Conservation (phyloP, 495 filamentous ascomycete genomes). For the Jackrogersella multiformis region DNA sequence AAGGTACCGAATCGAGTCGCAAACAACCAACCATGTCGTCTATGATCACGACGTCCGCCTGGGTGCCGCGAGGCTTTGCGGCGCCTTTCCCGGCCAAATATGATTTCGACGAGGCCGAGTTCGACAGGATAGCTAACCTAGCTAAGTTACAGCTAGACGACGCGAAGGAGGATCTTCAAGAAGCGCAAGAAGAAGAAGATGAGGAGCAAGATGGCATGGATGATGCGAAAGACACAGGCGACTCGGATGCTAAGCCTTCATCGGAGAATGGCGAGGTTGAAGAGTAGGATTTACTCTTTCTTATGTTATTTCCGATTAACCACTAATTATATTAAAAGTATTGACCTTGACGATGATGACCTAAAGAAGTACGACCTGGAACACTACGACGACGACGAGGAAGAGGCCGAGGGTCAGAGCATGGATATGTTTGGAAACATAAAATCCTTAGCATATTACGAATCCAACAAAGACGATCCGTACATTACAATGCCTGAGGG, state of each 20-base stretch:
- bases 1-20: not conserved
- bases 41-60: conserved; percentile 94
- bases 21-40: conserved; percentile 43
- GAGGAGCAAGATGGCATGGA: conserved; percentile 45
- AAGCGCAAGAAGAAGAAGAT: conserved; percentile 62
- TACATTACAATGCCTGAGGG: conserved; percentile 87
- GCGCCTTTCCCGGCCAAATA: conserved; percentile 91
- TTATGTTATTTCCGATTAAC: not conserved
- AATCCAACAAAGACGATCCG: conserved; percentile 90
- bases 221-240: conserved; percentile 26
- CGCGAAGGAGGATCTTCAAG: conserved; percentile 83
- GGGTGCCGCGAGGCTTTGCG: conserved; percentile 94
- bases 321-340: conserved; percentile 45
- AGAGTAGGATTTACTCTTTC: conserved; percentile 47
- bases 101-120: conserved; percentile 91
- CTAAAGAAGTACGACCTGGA: conserved; percentile 96
- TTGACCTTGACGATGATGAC: conserved; percentile 76
- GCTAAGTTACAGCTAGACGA: conserved; percentile 93
- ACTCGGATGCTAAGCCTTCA: conserved; percentile 42
- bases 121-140: conserved; percentile 85
- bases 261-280: conserved; percentile 43
- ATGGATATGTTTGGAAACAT: conserved; percentile 96
- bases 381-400: conserved; percentile 85
- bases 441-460: conserved; percentile 90
- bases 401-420: conserved; percentile 68